Conservation (phyloP, 2,329 filamentous ascomycete species). For the Penicillium sp. region DNA sequence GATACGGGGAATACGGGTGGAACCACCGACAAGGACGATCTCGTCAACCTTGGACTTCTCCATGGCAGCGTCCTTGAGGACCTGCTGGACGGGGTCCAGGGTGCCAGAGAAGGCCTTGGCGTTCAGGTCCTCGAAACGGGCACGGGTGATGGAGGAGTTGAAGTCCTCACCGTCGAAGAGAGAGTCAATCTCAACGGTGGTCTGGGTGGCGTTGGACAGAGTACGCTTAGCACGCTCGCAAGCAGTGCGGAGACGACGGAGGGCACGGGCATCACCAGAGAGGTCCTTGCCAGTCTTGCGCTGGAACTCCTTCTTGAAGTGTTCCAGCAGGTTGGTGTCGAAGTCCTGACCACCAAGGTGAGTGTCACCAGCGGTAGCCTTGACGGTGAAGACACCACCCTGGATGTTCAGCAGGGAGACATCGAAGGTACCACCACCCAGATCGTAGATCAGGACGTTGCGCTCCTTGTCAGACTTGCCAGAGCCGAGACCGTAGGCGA, state of each 20-base stretch:
- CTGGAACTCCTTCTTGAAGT: slow-evolving; percentile 95
- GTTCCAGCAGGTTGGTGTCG: slow-evolving; percentile 90
- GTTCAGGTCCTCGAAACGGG: slow-evolving; percentile 98
- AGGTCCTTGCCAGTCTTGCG: slow-evolving; percentile 80
- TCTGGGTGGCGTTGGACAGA: slow-evolving; percentile 94
- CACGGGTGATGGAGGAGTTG: slow-evolving; percentile 95
- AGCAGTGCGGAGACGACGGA: slow-evolving; percentile 93
- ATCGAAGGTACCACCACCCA: slow-evolving; percentile 99
- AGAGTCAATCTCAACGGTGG: slow-evolving; percentile 97
- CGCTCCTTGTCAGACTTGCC: slow-evolving; percentile 97
- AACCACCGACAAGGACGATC: slow-evolving; percentile 98
- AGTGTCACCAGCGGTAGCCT: slow-evolving; percentile 96
- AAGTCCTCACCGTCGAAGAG: slow-evolving; percentile 98
- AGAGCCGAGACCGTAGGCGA: slow-evolving; percentile 94
- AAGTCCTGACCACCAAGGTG: slow-evolving; percentile 96
- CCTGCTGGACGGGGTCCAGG: slow-evolving; percentile 92
- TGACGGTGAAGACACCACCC: slow-evolving; percentile 98
- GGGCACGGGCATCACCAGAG: slow-evolving; percentile 81
- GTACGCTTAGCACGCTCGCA: slow-evolving; percentile 99
- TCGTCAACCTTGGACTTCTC: slow-evolving; percentile 94
- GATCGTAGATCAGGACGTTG: slow-evolving; percentile 99
- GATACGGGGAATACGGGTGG: slow-evolving; percentile 97
- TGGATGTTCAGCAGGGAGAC: slow-evolving; percentile 98
- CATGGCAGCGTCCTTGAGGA: slow-evolving; percentile 86
- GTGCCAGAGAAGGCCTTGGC: slow-evolving; percentile 92